Evolutionary conservation across 1,284 basidiomycete species (phyloP).

Genomic region (Marasmius tenuissimus): DNA sequence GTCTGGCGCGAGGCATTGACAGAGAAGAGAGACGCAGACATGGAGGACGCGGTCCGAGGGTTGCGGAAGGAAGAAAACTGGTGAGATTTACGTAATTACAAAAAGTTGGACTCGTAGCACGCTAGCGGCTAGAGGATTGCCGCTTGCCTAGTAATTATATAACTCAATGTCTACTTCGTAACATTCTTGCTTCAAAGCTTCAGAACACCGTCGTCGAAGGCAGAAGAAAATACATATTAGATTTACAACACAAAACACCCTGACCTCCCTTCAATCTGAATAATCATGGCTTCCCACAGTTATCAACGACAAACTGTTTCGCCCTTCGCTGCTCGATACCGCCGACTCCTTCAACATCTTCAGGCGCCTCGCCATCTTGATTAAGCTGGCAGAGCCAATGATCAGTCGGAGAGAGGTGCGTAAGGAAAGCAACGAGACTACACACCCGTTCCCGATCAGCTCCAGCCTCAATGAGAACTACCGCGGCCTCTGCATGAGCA

Average conservation of each 20-base stretch:
- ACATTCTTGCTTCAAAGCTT: too few relatives aligned
- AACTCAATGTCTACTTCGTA: too few relatives aligned
- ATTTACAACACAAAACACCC: not conserved
- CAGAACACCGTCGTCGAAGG: not conserved
- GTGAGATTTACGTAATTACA: not conserved
- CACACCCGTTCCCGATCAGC: slow-evolving; percentile 86
- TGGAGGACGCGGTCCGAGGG: not conserved
- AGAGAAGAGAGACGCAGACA: slow-evolving; percentile 5
- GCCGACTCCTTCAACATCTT: slow-evolving; percentile 86
- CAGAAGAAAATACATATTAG: not conserved
- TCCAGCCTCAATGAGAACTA: slow-evolving; percentile 88
- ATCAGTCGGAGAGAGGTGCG: slow-evolving; percentile 13
- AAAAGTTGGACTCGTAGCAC: too few relatives aligned
- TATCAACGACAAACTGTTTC: slow-evolving; percentile 70
- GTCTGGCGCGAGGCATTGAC: not conserved
- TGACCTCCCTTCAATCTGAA: not conserved
- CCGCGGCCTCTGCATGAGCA: slow-evolving; percentile 87
- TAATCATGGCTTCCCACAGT: slow-evolving; percentile 55
- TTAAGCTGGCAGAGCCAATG: slow-evolving; percentile 56
- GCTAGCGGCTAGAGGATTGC: too few relatives aligned
- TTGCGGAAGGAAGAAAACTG: not conserved
- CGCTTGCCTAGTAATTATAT: too few relatives aligned
- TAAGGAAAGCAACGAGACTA: slow-evolving; percentile 9
- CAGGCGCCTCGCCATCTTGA: slow-evolving; percentile 78
- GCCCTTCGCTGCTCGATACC: slow-evolving; percentile 81